Evolutionary conservation across 306 rosid genomes (phyloP), one percentile per base, ranked within the genome.

Genomic region (cucumber (Cucumis sativus)): DNA sequence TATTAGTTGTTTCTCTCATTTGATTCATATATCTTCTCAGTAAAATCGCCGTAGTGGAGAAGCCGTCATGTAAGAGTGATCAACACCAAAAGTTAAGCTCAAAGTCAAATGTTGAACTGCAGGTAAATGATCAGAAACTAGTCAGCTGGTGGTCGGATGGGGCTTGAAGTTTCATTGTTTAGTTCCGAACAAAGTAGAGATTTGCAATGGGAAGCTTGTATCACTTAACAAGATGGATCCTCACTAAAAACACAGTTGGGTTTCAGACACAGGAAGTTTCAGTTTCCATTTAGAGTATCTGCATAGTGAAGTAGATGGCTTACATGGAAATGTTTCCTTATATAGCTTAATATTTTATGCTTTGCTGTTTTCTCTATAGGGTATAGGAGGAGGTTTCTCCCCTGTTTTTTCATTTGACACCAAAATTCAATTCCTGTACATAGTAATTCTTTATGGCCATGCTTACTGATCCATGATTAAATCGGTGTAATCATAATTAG

Each of bases 1-100:
- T 83, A 82, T 79, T 91, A 89, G 60, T 71, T 49, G 6, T 21
- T 21, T 69, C 11, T 49, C 21, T 40, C 58, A 49, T 49, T 13
- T 56, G 65, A 35, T 74, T 55, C 52, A 18, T 33, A 47, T 49
- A 15, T 39, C 72, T 39, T 8, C 60, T 25, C 23, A 15, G 8
- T 25, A 21, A 28, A 49, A 47, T 41, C 58, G 21, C 30, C 55
- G 23, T 11, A 43, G 1, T 1, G 43, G n/a, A 49, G 77, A 15
- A 52, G 15, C 61, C 1, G 57, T 71, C 57, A 12, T 2, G 14
- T 14, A 51, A 9, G 8, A 49, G 35, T 13, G 20, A 49, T 49
- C 40, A 72, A 25, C 28, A 51, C 25, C 77, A 28, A 58, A 13
- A 28, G 60, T 72, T 72, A 7, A 41, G 37, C 51, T 45, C 57